Percentiles rank a stretch among this genome's conserved stretches.
Evolutionary conservation across 2,329 filamentous ascomycete genomes (phyloP).

Genomic region (Phyllosticta citriasiana): DNA sequence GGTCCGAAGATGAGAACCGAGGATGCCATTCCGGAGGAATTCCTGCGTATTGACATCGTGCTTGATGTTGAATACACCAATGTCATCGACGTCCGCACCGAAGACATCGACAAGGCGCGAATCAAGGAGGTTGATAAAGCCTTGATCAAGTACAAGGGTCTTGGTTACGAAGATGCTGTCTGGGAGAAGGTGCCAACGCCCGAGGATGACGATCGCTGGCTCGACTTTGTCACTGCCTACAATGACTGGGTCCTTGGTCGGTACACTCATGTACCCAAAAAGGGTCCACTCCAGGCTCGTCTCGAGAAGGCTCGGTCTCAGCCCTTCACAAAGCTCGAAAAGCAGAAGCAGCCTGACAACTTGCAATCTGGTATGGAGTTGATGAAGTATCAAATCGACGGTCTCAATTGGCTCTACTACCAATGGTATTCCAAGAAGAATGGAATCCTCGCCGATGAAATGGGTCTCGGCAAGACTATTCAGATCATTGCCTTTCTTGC

Average conservation of each 20-base stretch:
- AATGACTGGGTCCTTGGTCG: constrained; percentile 74
- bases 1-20: constrained; percentile 60
- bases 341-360: constrained; percentile 61
- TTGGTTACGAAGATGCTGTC: constrained; percentile 81
- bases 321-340: constrained; percentile 58
- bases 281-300: constrained; percentile 51
- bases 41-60: constrained; percentile 77
- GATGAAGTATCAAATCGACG: constrained; percentile 90
- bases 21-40: constrained; percentile 83
- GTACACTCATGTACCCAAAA: constrained; percentile 54
- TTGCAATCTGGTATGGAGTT: constrained; percentile 63
- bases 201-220: constrained; percentile 59
- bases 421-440: constrained; percentile 78
- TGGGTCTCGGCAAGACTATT: constrained; percentile 96
- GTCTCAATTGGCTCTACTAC: constrained; percentile 89
- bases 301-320: constrained; percentile 56
- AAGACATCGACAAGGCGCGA: constrained; percentile 60
- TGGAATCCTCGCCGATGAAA: constrained; percentile 89
- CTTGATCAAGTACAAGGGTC: constrained; percentile 83
- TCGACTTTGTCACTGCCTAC: constrained; percentile 74
- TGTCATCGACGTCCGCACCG: constrained; percentile 47
- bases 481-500: constrained; percentile 80
- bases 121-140: constrained; percentile 64
- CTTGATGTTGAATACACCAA: constrained; percentile 65
- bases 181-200: constrained; percentile 72